Evolutionary conservation across 2,329 filamentous ascomycete species (phyloP), one percentile per base, ranked within the genome.

Genomic region (Monilinia fructicola): DNA sequence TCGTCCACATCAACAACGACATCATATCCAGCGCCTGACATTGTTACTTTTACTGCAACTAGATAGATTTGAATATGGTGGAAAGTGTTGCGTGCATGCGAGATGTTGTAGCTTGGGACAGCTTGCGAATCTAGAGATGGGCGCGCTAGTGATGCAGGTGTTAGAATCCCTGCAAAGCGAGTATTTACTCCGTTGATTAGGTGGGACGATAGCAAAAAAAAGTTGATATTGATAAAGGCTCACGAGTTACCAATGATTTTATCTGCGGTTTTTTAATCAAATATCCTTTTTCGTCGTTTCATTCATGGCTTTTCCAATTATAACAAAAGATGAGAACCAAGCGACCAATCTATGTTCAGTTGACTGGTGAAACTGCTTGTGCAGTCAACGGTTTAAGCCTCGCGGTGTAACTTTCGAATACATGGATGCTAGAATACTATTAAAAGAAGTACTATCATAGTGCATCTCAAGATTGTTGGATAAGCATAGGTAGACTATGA

Each of bases 1-100:
- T 95, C 92, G 78, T 99, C 95, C 66, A 98, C 90, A 75, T 99
- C 95, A 68, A 99, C 95, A 72, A 99, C 94, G 69, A 96, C 95
- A 82, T 99, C 95, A 79, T 99, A 99, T 73, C 93, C 93, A 76
- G 91, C 85, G 78, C 73, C 74, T 54, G 75, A 73, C 74, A 76
- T 76, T 46, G 68, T 71, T 31, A 21, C n/a, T 21, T 53, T 40
- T 44, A 12, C 52, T 61, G 48, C 38, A 52, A 52, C 38, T 46
- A 46, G 31, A 66, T 14, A 35, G 6, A 54, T 54, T 53, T 35
- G 10, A 11, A 40, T 21, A 7, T 66, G 31, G 54, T 26, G 35
- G 56, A 40, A 11, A 53, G 50, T 65, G 35, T 26, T 40, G 42
- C 38, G 26, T 50, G 23, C 38, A 6, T 54, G 46, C 3, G 38